Evolutionary conservation across 345 rosid species (phyloP).

Genomic region (Alliaria petiolata): DNA sequence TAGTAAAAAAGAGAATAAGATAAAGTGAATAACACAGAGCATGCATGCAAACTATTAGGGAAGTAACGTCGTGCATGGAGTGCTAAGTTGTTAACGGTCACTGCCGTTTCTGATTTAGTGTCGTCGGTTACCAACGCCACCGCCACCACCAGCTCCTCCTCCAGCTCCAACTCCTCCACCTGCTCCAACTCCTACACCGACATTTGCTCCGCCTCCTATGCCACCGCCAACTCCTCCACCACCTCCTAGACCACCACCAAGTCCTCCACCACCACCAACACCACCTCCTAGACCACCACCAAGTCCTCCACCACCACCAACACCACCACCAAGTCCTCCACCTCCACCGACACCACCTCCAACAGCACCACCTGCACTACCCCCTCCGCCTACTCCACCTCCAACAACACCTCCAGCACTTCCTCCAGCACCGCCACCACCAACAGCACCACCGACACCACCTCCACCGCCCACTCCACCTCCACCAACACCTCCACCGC

Average conservation of each 20-base stretch:
- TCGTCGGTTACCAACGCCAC: background rate
- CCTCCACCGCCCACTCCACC: background rate
- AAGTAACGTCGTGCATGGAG: background rate
- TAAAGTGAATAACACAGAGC: background rate
- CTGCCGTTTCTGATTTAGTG: background rate
- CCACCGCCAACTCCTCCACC: background rate
- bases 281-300: background rate
- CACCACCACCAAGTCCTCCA: background rate
- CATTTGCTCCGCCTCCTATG: background rate
- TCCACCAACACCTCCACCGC: background rate
- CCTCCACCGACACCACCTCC: background rate
- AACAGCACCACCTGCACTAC: background rate
- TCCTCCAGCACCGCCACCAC: background rate
- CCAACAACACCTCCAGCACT: background rate
- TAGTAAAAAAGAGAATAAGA: background rate
- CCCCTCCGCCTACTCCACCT: background rate
- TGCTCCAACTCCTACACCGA: conserved; percentile 7
- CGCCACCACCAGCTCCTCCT: background rate
- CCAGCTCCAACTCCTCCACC: conserved; percentile 24
- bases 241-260: background rate
- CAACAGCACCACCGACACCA: conserved; percentile 8
- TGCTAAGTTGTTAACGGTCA: background rate
- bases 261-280: no score
- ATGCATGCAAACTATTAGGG: background rate
- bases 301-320: background rate